These are phyloP conservation scores for Lepidium campestre DNA, from an alignment of 441 rosid species.

Conservation along the genomic window DNA sequence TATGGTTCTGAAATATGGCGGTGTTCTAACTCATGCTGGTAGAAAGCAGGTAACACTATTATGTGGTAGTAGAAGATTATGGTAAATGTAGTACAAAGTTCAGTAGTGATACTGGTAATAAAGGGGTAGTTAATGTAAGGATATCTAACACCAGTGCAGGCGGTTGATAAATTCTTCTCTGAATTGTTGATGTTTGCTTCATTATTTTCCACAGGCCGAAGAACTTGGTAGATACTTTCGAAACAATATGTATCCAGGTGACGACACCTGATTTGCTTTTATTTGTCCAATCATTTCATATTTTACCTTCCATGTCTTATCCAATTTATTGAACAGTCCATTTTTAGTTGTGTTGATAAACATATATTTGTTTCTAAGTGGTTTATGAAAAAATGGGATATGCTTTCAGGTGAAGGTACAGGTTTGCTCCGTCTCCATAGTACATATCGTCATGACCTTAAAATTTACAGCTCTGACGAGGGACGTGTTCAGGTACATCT, in stretches of 20 bases:
- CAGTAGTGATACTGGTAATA: not conserved
- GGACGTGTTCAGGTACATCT: conserved; percentile 97
- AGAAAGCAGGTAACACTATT: conserved; percentile 80
- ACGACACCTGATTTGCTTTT: not conserved
- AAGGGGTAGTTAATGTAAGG: not conserved
- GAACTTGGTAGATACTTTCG: conserved; percentile 97
- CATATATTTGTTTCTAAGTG: not conserved
- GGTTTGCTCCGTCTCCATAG: conserved; percentile 99
- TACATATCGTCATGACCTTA: conserved; percentile 98
- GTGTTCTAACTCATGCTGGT: conserved; percentile 99
- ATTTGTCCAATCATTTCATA: not conserved
- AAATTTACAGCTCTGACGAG: conserved; percentile 99
- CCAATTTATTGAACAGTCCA: not conserved
- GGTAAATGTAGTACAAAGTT: not conserved
- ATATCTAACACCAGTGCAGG: not conserved
- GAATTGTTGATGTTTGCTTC: not conserved
- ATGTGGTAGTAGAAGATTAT: not conserved
- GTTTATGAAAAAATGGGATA: conserved; percentile 17
- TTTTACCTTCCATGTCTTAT: conserved; percentile 9
- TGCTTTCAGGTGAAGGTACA: conserved; percentile 91
- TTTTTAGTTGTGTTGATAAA: not conserved
- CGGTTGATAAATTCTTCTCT: not conserved
- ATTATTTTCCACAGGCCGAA: conserved; percentile 72
- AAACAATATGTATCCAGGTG: conserved; percentile 99
- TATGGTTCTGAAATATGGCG: conserved; percentile 99